Base-by-base conservation (phyloP, 805 yeast species). In the Myxozyma nipponensis region DNA sequence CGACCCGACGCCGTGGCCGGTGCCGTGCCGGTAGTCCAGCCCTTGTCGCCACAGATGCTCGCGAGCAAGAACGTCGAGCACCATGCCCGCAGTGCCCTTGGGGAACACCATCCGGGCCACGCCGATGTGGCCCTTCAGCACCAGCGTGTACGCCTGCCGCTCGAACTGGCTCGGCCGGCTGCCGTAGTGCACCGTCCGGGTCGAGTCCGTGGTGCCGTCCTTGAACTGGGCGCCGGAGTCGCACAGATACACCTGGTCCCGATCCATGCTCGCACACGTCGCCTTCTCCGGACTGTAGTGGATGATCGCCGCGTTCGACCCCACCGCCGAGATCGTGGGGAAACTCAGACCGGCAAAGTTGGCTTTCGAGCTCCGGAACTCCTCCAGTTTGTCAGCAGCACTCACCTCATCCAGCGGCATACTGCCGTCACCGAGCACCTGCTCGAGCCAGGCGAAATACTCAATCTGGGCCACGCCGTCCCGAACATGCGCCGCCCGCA, bases 1-100 rank as follows among this genome's bases (percentile, higher is more conserved):
- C 19, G 90, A 77, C 1, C 96, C 98, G n/a, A 93, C 85, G 3
- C 98, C 98, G 68, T 93, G 98, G 1, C 98, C 96, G 0, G 98
- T 88, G 7, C 98, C 98, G 68, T 93, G 98, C 56, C 83, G 79
- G 66, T 86, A 93, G 65, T 86, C 93, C 43, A 87, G 72, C 0
- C 98, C 98, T 46, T 80, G 74, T 36, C 79, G 72, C 89, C 95
- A 86, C 52, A 93, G 70, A 46, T 79, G 83, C 66, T 84, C 89
- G 57, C 98, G 76, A 0, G 96, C 95, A 46, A 89, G 73, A 0
- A 81, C 72, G 64, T 93, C 98, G 30, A 93, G 78, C 62, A 79
- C 77, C 48, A 78, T 76, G 0, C 96, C 95, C 7, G 84, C 78
- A 1, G 86, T 77, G 3, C 84, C 83, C 46, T 78, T 80, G 2